These are phyloP conservation scores for Tolypocladium amazonense DNA, from an alignment of 2,329 filamentous ascomycete species.

Conservation along the genomic window DNA sequence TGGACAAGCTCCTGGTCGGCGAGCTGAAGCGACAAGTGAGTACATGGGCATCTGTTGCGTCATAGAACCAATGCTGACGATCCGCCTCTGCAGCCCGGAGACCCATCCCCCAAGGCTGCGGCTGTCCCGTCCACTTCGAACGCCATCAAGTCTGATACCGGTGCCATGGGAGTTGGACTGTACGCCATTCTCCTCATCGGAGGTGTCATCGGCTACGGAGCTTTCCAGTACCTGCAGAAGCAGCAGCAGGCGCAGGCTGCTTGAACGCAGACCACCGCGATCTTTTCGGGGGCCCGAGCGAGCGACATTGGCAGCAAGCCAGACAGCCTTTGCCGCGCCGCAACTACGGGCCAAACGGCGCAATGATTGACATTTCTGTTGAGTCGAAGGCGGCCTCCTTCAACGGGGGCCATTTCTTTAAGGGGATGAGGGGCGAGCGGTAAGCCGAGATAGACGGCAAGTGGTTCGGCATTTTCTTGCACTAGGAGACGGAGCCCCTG, in stretches of 20 bases:
- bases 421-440: background rate
- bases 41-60: constrained; percentile 4
- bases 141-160: constrained; percentile 33
- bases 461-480: constrained; percentile 1
- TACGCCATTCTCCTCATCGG: constrained; percentile 75
- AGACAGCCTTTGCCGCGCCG: background rate
- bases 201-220: constrained; percentile 65
- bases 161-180: constrained; percentile 63
- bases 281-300: background rate
- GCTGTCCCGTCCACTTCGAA: constrained; percentile 37
- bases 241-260: constrained; percentile 22
- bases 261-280: background rate
- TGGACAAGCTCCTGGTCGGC: constrained; percentile 66
- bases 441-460: background rate
- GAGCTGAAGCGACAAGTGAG: constrained; percentile 71
- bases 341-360: background rate
- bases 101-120: constrained; percentile 59
- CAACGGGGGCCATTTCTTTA: background rate
- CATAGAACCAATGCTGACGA: constrained; percentile 11
- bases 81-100: constrained; percentile 49
- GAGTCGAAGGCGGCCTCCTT: background rate
- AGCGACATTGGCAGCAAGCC: background rate
- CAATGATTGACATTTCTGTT: background rate
- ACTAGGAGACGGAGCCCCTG: background rate
- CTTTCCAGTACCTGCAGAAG: constrained; percentile 67